A percentile compares a stretch with the other conserved stretches of the same genome.
Conservation (phyloP, 2,329 filamentous ascomycete species). For the Neurospora crassa region DNA sequence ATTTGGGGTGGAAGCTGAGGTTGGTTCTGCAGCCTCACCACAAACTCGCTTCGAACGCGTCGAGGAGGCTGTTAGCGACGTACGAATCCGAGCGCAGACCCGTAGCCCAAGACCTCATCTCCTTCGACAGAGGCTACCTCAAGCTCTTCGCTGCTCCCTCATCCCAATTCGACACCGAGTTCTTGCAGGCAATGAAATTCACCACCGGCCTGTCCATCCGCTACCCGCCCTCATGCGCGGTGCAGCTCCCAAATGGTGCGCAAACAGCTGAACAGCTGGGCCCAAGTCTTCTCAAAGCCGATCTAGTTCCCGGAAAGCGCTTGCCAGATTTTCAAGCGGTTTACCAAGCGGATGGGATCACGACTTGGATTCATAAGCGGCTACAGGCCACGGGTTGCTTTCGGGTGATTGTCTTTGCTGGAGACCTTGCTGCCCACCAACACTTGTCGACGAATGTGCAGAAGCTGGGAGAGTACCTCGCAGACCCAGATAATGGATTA, state of each 20-base stretch:
- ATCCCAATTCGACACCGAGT: conserved; percentile 5
- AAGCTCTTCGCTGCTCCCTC: conserved; percentile 8
- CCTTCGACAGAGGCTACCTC: conserved; percentile 27
- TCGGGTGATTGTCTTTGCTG: conserved; percentile 9
- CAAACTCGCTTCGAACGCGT: background rate
- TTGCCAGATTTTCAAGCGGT: conserved; percentile 8
- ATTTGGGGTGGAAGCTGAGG: conserved; percentile 28
- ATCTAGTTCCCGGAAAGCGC: conserved; percentile 8
- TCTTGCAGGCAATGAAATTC: conserved; percentile 9
- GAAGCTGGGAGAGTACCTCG: conserved; percentile 1
- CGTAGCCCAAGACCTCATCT: conserved; percentile 33
- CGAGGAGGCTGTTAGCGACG: conserved; percentile 31
- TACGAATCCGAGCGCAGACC: conserved; percentile 43
- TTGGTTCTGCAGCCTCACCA: conserved; percentile 8
- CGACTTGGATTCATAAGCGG: conserved; percentile 2
- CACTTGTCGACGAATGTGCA: background rate
- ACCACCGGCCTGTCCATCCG: conserved; percentile 9
- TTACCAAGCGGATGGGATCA: conserved; percentile 5
- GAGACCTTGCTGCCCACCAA: background rate
- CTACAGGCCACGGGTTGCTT: conserved; percentile 6
- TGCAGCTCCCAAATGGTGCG: background rate
- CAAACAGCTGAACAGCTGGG: background rate
- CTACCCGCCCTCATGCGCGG: conserved; percentile 4
- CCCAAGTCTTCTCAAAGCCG: conserved; percentile 9
- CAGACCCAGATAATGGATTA: background rate